Evolutionary conservation across 78 protist species (phyloP).

Genomic region (Isochrysis galbana): DNA sequence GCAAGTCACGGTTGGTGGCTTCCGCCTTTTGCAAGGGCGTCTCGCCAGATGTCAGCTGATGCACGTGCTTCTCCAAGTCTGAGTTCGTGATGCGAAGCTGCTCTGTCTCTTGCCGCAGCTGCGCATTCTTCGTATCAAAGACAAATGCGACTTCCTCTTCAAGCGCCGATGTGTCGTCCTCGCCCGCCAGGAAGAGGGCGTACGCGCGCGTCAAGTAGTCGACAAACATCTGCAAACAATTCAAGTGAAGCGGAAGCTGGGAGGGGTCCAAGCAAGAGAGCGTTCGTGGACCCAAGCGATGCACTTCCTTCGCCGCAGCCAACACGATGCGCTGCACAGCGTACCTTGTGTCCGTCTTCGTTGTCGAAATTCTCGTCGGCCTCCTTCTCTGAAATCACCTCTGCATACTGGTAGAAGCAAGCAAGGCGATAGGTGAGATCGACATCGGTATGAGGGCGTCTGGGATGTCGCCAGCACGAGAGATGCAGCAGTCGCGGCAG

Average conservation of each 20-base stretch:
- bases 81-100: neutral
- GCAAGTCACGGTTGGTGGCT: neutral
- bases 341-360: neutral
- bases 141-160: neutral
- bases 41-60: neutral
- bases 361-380: neutral
- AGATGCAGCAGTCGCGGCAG: no score
- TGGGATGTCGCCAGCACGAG: no score
- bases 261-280: no score
- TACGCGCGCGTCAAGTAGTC: constrained; percentile 10
- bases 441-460: no score
- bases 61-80: no score
- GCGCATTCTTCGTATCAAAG: neutral
- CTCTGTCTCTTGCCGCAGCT: neutral
- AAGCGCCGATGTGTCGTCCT: neutral
- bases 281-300: no score
- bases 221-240: neutral
- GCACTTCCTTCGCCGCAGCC: no score
- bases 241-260: no score
- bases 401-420: neutral
- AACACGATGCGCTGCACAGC: no score
- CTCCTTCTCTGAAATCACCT: neutral
- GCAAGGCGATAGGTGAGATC: no score
- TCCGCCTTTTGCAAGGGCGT: neutral
- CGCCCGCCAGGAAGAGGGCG: constrained; percentile 11